Base-by-base conservation (phyloP, 176 grass and related monocot genomes). In the Chloris gayana region DNA sequence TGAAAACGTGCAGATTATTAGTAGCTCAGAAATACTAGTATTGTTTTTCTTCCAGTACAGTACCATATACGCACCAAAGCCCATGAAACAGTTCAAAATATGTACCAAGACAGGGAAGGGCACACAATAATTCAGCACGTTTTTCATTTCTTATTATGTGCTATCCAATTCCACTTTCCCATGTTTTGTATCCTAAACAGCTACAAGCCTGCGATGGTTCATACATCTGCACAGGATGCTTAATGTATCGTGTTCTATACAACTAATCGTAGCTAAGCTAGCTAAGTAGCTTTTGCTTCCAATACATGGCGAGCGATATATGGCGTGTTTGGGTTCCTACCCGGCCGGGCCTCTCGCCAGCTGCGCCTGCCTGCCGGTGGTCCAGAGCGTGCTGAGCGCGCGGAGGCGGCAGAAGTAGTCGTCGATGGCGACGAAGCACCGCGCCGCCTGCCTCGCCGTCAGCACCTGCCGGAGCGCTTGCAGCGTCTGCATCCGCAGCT, bases 371-470 rank as follows among this genome's bases (percentile, higher is more conserved):
- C 83, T 33, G 68, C 13, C 79, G 68, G 68, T 77, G 42, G 31
- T 34, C 88, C 88, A 90, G 46, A 90, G 80, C 60, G 84, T 65
- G 69, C 84, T 83, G 67, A 90, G 80, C 13, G 88, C 70, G 12
- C 88, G 84, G 74, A 90, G 80, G 53, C 88, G 88, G 80, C 77
- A 66, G 63, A 90, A 84, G 88, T 90, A 90, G 45, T 90, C 84
- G 35, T 77, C 84, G 31, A 83, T 24, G 69, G 88, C 79, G 37
- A 90, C 25, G 80, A 90, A 83, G 69, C 84, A 87, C 9, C 74
- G 80, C 22, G 88, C 84, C 61, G 85, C 72, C 75, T 90, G 88
- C 79, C 84, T 78, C 35, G 75, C 76, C 75, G 84, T 90, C 75
- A 90, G 46, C 2, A 87, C 74, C 74, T 86, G 80, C 84, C 74